phyloP scores from a whole-genome alignment of 2,329 filamentous ascomycete genomes.

The Microcyclospora pomicola region DNA sequence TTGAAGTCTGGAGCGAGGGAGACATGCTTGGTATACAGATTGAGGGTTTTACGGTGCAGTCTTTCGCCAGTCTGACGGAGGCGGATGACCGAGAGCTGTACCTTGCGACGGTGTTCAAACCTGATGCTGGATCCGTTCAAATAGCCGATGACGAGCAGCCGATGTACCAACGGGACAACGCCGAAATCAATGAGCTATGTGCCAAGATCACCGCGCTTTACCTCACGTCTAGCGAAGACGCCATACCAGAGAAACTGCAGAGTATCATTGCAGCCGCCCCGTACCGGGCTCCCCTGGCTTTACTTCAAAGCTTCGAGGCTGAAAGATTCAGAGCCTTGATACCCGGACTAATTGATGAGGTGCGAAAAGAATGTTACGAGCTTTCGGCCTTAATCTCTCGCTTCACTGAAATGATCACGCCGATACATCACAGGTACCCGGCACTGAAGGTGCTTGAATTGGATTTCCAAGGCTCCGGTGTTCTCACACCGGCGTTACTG shows the following conservation, averaged over 20 bases:
- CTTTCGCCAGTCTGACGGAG: background rate
- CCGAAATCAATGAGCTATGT: background rate
- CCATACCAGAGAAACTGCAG: background rate
- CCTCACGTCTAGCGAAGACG: background rate
- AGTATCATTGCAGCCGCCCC: background rate
- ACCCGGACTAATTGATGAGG: background rate
- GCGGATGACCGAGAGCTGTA: constrained; percentile 1
- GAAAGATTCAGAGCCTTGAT: background rate
- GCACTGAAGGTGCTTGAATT: background rate
- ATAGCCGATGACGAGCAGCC: background rate
- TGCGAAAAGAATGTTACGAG: background rate
- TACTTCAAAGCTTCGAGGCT: background rate
- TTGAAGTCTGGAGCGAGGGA: background rate
- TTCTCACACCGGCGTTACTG: background rate
- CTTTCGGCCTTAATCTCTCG: background rate
- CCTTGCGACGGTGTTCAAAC: background rate
- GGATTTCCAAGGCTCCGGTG: background rate
- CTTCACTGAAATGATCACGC: background rate
- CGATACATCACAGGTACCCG: background rate
- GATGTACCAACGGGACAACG: background rate
- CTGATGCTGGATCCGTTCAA: no score
- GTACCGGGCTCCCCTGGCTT: no score
- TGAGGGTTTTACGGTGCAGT: background rate
- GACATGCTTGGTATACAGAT: background rate
- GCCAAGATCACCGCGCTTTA: background rate